Conservation (phyloP, 441 rosid genomes). For the Theobroma grandiflorum region DNA sequence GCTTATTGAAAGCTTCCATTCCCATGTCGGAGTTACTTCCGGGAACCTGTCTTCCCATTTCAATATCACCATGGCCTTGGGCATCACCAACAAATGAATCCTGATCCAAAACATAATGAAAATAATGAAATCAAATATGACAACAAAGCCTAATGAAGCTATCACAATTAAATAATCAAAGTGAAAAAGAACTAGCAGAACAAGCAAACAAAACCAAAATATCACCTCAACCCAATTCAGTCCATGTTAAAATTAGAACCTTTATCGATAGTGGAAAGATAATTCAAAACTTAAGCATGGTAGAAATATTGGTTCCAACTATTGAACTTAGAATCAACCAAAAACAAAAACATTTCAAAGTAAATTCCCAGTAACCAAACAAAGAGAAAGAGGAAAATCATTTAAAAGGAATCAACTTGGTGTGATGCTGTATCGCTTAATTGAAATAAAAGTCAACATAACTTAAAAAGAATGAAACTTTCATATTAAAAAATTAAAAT, state of each 20-base stretch:
- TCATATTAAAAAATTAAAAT: neutral
- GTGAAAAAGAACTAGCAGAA: neutral
- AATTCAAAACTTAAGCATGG: neutral
- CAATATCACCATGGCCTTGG: constrained; percentile 52
- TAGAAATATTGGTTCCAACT: neutral
- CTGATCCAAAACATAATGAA: constrained; percentile 32
- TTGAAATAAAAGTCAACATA: neutral
- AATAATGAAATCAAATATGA: neutral
- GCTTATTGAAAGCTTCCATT: constrained; percentile 71
- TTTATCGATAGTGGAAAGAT: neutral
- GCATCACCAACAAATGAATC: constrained; percentile 59
- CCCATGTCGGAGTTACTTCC: constrained; percentile 63
- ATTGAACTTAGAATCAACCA: neutral
- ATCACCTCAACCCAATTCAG: neutral
- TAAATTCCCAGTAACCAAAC: neutral
- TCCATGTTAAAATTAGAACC: neutral
- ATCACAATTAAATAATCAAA: neutral
- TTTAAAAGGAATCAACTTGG: neutral
- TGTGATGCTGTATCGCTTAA: neutral
- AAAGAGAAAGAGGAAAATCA: neutral
- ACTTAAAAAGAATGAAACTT: neutral
- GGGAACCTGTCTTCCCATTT: constrained; percentile 60
- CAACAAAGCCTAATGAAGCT: neutral
- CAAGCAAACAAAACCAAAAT: constrained; percentile 3
- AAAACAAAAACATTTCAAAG: neutral